A percentile compares a stretch with the other conserved stretches of the same genome.
Evolutionary conservation across 192 early-diverging fungal species (phyloP).

Genomic region (Mortierella hygrophila): DNA sequence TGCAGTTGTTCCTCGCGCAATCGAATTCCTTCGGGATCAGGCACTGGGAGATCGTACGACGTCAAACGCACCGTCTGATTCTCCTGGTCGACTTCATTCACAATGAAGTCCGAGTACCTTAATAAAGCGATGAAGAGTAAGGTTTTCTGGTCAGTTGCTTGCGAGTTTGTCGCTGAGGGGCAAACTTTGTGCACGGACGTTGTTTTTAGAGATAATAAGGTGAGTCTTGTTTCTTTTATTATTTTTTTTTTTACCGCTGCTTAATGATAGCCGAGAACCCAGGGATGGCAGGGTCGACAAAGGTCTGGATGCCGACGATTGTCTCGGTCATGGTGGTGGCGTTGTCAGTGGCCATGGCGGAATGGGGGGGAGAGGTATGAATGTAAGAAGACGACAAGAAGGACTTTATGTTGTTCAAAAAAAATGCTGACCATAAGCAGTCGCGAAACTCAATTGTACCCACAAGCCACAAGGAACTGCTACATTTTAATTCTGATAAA

Average conservation of each 20-base stretch:
- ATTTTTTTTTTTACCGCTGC: constrained; percentile 63
- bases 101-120: constrained; percentile 91
- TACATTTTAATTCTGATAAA: too few relatives aligned
- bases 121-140: not conserved
- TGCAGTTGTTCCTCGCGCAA: constrained; percentile 25
- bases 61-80: constrained; percentile 81
- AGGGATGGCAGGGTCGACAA: constrained; percentile 57
- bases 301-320: constrained; percentile 78
- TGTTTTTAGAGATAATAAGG: not conserved
- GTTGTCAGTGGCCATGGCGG: constrained; percentile 22
- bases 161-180: too few relatives aligned
- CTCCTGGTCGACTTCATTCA: constrained; percentile 87
- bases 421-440: not conserved
- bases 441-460: not conserved
- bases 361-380: not conserved
- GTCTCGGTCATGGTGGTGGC: constrained; percentile 61
- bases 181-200: not conserved
- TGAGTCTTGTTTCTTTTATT: not conserved
- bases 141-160: not conserved
- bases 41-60: constrained; percentile 25
- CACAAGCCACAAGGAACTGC: not conserved
- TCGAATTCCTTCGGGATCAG: constrained; percentile 15
- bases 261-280: constrained; percentile 74
- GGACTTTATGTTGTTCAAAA: not conserved
- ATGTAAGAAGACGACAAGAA: not conserved